Percentiles rank a stretch among this genome's conserved stretches.
These are phyloP conservation scores for Digitaria exilis DNA, from an alignment of 202 grass and related monocot species.

Conservation along the genomic window DNA sequence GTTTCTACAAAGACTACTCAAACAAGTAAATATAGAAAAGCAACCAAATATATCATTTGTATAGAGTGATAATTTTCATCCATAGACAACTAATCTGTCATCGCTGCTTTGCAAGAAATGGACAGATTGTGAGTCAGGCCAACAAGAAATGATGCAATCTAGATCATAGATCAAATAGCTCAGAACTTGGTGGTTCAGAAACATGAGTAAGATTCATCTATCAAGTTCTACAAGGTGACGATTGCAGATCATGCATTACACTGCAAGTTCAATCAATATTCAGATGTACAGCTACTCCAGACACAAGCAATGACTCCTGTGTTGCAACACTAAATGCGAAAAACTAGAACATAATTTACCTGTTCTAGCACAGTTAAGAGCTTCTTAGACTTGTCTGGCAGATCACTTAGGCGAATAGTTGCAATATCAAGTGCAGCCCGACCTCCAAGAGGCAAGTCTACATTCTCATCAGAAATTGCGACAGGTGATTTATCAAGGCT, in stretches of 20 bases:
- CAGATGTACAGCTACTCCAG: constrained; percentile 17
- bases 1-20: neutral
- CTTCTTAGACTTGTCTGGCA: constrained; percentile 94
- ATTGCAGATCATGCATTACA: constrained; percentile 21
- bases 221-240: neutral
- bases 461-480: constrained; percentile 49
- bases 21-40: neutral
- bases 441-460: constrained; percentile 49
- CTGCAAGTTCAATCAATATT: constrained; percentile 19
- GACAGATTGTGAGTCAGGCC: neutral
- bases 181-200: neutral
- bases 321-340: constrained; percentile 21
- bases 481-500: constrained; percentile 56
- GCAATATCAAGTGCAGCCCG: constrained; percentile 80
- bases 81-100: neutral
- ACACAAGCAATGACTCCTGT: neutral
- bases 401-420: constrained; percentile 79
- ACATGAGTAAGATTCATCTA: constrained; percentile 25
- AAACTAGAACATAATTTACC: constrained; percentile 48
- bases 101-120: constrained; percentile 2
- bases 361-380: constrained; percentile 87
- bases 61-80: constrained; percentile 14
- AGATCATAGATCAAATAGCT: constrained; percentile 7
- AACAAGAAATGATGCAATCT: constrained; percentile 14
- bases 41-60: neutral